Conservation (phyloP, 164 flowering plant genomes). For the Sextonia rubra region DNA sequence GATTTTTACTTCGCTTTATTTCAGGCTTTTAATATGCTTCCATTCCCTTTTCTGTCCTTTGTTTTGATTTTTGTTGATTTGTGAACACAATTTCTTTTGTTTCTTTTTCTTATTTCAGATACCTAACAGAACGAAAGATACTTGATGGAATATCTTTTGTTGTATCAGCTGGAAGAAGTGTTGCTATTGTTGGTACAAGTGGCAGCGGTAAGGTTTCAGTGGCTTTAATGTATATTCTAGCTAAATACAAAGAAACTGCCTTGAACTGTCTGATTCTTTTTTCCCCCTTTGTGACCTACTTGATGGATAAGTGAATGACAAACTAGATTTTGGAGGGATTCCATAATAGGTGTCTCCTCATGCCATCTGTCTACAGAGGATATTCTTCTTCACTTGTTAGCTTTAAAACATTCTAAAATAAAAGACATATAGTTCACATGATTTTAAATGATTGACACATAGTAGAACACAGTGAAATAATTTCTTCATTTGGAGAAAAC, state of each 20-base stretch:
- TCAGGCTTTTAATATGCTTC: not conserved
- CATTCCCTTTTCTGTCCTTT: not conserved
- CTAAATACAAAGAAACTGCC: no score
- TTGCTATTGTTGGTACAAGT: constrained; percentile 99
- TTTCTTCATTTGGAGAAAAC: no score
- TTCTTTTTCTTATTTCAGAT: constrained; percentile 37
- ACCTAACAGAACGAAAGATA: constrained; percentile 79
- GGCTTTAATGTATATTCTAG: not conserved
- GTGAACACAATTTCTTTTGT: constrained; percentile 2
- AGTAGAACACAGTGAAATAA: no score
- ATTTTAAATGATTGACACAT: not conserved
- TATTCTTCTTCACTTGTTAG: not conserved
- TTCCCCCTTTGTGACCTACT: no score
- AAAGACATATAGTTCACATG: not conserved
- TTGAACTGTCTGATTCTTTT: no score
- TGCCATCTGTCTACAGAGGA: not conserved
- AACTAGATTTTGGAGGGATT: no score
- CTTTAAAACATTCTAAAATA: not conserved
- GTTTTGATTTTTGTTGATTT: not conserved
- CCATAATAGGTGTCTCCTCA: not conserved
- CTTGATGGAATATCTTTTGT: constrained; percentile 89
- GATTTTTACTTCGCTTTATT: not conserved
- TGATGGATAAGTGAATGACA: no score
- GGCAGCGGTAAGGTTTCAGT: constrained; percentile 81
- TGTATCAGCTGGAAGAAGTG: constrained; percentile 91